Evolutionary conservation across 495 filamentous ascomycete species (phyloP).

Genomic region (Polyplosphaeria fusca): DNA sequence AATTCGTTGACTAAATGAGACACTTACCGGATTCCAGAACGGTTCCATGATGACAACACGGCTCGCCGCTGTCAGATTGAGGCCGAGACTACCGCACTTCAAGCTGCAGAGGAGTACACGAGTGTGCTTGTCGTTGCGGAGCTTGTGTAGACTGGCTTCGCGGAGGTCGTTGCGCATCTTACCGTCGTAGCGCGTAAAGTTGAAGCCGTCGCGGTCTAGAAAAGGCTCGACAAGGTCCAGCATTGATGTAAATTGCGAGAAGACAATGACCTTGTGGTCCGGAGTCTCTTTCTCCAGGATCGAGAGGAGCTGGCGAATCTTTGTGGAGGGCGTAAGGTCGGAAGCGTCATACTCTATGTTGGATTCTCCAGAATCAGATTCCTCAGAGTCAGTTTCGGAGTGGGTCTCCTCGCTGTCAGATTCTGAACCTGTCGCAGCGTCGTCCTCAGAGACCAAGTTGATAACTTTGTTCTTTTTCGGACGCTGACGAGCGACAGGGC

Average conservation of each 20-base stretch:
- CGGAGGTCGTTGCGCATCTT: slow-evolving; percentile 91
- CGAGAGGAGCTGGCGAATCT: slow-evolving; percentile 78
- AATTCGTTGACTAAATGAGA: neutral
- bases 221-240: slow-evolving; percentile 95
- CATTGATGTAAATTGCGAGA: slow-evolving; percentile 97
- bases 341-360: slow-evolving; percentile 45
- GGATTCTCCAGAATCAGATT: slow-evolving; percentile 37
- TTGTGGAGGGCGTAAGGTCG: slow-evolving; percentile 69
- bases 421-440: slow-evolving; percentile 35
- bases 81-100: slow-evolving; percentile 85
- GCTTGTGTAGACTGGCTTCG: slow-evolving; percentile 74
- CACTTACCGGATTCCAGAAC: slow-evolving; percentile 90
- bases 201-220: slow-evolving; percentile 65
- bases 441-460: slow-evolving; percentile 36
- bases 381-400: slow-evolving; percentile 28
- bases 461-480: slow-evolving; percentile 40
- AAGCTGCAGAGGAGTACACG: slow-evolving; percentile 87
- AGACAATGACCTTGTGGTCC: slow-evolving; percentile 92
- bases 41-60: slow-evolving; percentile 93
- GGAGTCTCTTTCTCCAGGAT: slow-evolving; percentile 75
- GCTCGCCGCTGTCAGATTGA: slow-evolving; percentile 91
- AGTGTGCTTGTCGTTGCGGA: slow-evolving; percentile 67
- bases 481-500: slow-evolving; percentile 37
- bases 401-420: slow-evolving; percentile 37
- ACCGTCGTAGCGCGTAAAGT: slow-evolving; percentile 88